Percentiles rank a stretch among this genome's conserved stretches.
Evolutionary conservation across 331 rosid species (phyloP).

Genomic region (Stylosanthes scabra): DNA sequence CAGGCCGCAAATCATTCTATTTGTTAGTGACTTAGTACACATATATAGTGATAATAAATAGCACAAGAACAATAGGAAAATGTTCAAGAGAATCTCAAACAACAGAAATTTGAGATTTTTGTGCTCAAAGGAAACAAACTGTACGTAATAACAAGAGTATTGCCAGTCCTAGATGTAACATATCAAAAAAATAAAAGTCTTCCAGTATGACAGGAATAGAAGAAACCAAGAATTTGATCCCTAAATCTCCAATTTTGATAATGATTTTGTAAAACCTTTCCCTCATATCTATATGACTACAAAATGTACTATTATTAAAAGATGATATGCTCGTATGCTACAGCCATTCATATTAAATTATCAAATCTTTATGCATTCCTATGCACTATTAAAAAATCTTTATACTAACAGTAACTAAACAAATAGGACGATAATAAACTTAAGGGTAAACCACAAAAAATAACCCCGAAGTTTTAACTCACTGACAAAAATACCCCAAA

Average conservation of each 20-base stretch:
- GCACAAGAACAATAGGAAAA: too few species aligned
- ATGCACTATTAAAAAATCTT: too few species aligned
- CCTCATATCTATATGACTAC: not conserved
- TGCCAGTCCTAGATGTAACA: not conserved
- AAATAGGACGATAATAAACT: too few species aligned
- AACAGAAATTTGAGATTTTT: too few species aligned
- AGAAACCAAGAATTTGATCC: conserved; percentile 3
- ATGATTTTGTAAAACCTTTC: not conserved
- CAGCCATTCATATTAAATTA: not conserved
- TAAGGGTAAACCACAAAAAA: too few species aligned
- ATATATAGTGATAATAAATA: not conserved
- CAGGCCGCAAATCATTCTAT: not conserved
- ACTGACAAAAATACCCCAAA: too few species aligned
- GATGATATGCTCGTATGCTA: not conserved
- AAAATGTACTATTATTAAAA: not conserved
- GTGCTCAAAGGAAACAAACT: not conserved
- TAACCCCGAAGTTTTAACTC: too few species aligned
- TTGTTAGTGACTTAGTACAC: not conserved
- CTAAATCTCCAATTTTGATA: not conserved
- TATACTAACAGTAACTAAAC: too few species aligned
- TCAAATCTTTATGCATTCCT: not conserved
- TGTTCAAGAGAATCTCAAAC: too few species aligned
- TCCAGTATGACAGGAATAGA: not conserved
- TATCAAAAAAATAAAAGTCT: not conserved
- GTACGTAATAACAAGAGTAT: not conserved